Evolutionary conservation across 169 alveolate genomes (phyloP).

Genomic region (Cryptosporidium ryanae): DNA sequence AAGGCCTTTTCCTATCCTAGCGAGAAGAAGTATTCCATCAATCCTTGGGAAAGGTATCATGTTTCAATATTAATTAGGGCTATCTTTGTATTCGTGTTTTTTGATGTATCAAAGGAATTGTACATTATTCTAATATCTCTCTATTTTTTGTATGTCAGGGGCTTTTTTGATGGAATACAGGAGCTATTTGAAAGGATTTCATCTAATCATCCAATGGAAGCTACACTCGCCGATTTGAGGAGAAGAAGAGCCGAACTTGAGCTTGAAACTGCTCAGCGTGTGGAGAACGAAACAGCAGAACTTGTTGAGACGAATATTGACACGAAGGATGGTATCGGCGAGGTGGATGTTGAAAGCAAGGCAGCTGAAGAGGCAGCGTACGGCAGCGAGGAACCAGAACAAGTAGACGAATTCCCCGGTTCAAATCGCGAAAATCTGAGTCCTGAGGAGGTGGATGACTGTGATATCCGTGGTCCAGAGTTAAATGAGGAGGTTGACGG

Average conservation of each 20-base stretch:
- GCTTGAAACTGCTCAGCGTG: background rate
- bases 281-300: background rate
- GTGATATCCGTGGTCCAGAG: no score
- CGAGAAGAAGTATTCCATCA: slow-evolving; percentile 51
- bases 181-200: slow-evolving; percentile 42
- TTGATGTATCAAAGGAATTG: slow-evolving; percentile 62
- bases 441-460: background rate
- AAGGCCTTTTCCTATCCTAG: slow-evolving; percentile 42
- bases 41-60: slow-evolving; percentile 73
- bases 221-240: slow-evolving; percentile 59
- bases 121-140: slow-evolving; percentile 42
- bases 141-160: slow-evolving; percentile 37
- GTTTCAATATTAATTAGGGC: slow-evolving; percentile 58
- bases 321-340: background rate
- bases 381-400: background rate
- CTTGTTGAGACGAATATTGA: background rate
- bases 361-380: background rate
- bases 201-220: slow-evolving; percentile 59
- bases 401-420: no score
- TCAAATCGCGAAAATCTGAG: background rate
- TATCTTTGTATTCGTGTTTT: slow-evolving; percentile 51
- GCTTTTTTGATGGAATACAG: slow-evolving; percentile 54
- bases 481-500: slow-evolving; percentile 2
- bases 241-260: slow-evolving; percentile 64
- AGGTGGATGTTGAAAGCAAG: background rate